These are phyloP conservation scores for Periglandula ipomoeae DNA, from an alignment of 2,329 filamentous ascomycete species.

Conservation along the genomic window DNA sequence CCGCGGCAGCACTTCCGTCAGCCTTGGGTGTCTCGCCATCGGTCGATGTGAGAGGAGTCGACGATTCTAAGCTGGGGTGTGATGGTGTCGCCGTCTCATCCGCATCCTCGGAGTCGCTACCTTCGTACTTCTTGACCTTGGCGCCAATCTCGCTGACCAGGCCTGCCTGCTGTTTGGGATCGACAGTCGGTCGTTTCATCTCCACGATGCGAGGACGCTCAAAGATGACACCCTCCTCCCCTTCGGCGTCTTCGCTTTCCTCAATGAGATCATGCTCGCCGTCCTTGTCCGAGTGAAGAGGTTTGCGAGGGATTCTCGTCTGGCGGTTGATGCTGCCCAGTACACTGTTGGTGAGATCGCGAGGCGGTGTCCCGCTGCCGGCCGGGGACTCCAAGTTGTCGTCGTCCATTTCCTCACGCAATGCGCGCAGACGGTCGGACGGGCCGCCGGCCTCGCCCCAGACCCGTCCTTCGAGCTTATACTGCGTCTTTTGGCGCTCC, in stretches of 20 bases:
- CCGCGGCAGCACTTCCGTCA: conserved; percentile 37
- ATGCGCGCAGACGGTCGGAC: conserved; percentile 81
- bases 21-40: conserved; percentile 53
- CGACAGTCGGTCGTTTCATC: conserved; percentile 60
- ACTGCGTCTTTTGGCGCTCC: conserved; percentile 94
- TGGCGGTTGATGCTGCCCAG: conserved; percentile 62
- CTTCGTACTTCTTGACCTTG: conserved; percentile 65
- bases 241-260: conserved; percentile 42
- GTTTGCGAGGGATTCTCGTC: conserved; percentile 47
- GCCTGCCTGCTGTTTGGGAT: conserved; percentile 57
- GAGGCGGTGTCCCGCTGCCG: conserved; percentile 42
- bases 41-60: conserved; percentile 57
- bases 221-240: conserved; percentile 53
- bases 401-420: conserved; percentile 90
- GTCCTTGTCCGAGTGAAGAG: conserved; percentile 27
- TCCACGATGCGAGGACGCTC: conserved; percentile 75
- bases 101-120: conserved; percentile 61
- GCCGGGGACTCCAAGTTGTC: conserved; percentile 37
- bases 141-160: conserved; percentile 62
- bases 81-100: conserved; percentile 63
- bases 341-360: conserved; percentile 61
- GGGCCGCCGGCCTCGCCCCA: conserved; percentile 78
- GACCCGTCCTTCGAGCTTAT: conserved; percentile 87
- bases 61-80: conserved; percentile 64
- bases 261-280: conserved; percentile 32